Evolutionary conservation across 129 eudicot species (phyloP).

Genomic region (Ambrosia artemisiifolia): DNA sequence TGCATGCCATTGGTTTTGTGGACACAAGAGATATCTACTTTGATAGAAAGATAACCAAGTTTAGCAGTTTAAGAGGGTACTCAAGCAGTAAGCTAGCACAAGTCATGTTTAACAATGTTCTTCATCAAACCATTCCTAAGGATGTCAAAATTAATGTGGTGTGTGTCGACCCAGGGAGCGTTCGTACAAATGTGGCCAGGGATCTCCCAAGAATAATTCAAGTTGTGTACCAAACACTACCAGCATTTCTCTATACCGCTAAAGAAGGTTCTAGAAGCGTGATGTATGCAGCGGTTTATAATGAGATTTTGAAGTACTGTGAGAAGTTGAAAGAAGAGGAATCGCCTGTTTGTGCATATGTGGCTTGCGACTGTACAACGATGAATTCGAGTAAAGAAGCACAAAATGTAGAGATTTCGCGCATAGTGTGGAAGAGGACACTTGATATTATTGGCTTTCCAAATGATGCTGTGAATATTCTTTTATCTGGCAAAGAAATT

Average conservation of each 20-base stretch:
- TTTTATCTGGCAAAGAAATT: slow-evolving; percentile 33
- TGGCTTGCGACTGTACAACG: slow-evolving; percentile 35
- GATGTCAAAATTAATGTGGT: slow-evolving; percentile 23
- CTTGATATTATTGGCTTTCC: slow-evolving; percentile 38
- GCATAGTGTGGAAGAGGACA: slow-evolving; percentile 37
- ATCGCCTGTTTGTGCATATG: slow-evolving; percentile 36
- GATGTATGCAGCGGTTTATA: slow-evolving; percentile 39
- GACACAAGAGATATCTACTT: slow-evolving; percentile 41
- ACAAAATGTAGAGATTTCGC: slow-evolving; percentile 22
- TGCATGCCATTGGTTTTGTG: slow-evolving; percentile 39
- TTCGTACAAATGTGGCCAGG: slow-evolving; percentile 48
- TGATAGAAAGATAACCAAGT: slow-evolving; percentile 10
- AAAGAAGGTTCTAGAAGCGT: slow-evolving; percentile 46
- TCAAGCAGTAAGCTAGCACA: slow-evolving; percentile 51
- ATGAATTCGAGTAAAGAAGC: slow-evolving; percentile 41
- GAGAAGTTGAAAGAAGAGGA: slow-evolving; percentile 35
- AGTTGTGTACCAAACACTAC: slow-evolving; percentile 16
- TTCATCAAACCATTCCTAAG: slow-evolving; percentile 33
- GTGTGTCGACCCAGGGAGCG: slow-evolving; percentile 53
- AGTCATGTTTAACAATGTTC: slow-evolving; percentile 44
- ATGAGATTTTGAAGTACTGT: slow-evolving; percentile 35
- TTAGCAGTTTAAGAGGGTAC: slow-evolving; percentile 41
- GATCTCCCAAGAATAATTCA: slow-evolving; percentile 42
- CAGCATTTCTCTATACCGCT: slow-evolving; percentile 27
- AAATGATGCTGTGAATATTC: slow-evolving; percentile 28